Conservation (phyloP, 1,139 yeast species). For the Pichia sp. region DNA sequence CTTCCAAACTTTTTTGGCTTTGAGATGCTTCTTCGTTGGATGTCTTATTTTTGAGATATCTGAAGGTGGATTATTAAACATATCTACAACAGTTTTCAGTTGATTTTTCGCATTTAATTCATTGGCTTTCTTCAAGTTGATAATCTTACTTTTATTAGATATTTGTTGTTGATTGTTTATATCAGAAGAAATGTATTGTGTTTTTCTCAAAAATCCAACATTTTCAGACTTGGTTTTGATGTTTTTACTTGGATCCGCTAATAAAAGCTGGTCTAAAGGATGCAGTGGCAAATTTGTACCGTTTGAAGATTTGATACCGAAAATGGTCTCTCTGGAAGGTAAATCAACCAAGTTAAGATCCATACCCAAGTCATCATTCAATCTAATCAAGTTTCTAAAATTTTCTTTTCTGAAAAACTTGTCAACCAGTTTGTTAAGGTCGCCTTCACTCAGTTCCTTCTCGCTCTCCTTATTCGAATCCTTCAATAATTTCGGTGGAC, state of each 20-base stretch:
- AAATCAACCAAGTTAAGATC: conserved; percentile 63
- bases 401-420: conserved; percentile 73
- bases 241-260: conserved; percentile 57
- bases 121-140: conserved; percentile 20
- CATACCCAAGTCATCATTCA: conserved; percentile 75
- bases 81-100: conserved; percentile 61
- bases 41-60: conserved; percentile 48
- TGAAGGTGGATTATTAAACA: conserved; percentile 52
- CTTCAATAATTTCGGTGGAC: conserved; percentile 79
- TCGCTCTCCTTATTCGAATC: conserved; percentile 28
- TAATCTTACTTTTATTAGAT: background rate
- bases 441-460: conserved; percentile 22
- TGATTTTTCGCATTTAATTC: conserved; percentile 57
- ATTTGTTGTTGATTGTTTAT: conserved; percentile 5
- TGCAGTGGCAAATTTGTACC: conserved; percentile 38
- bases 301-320: conserved; percentile 13
- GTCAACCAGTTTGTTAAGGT: conserved; percentile 45
- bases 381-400: conserved; percentile 54
- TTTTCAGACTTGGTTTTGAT: conserved; percentile 42
- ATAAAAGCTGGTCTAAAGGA: conserved; percentile 65
- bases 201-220: conserved; percentile 85
- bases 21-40: conserved; percentile 67
- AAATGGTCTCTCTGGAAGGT: conserved; percentile 52
- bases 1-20: conserved; percentile 74
- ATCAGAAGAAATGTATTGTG: conserved; percentile 70